Conservation (phyloP, 371 early-diverging fungal genomes). For the Amoeboaphelidium occidentale region DNA sequence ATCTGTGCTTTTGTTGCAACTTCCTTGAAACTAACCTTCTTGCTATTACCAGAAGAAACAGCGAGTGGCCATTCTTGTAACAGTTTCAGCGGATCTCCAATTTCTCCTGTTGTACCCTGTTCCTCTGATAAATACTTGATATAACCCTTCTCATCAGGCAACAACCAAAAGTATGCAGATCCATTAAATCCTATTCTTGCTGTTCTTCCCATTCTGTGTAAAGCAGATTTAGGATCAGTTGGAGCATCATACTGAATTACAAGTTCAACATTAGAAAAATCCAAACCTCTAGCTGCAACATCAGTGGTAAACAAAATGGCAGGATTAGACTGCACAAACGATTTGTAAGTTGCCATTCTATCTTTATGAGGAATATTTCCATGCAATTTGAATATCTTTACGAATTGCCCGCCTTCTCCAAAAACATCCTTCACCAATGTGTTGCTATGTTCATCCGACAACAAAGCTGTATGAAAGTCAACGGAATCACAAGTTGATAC, state of each 20-base stretch:
- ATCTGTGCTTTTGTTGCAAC: neutral
- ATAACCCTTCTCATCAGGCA: conserved; percentile 71
- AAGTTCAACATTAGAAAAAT: conserved; percentile 69
- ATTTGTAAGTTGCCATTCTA: conserved; percentile 41
- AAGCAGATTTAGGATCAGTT: conserved; percentile 64
- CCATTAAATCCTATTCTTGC: conserved; percentile 78
- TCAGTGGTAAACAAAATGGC: conserved; percentile 82
- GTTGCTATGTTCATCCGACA: conserved; percentile 12
- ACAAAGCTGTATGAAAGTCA: conserved; percentile 61
- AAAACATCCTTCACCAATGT: conserved; percentile 13
- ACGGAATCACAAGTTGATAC: conserved; percentile 71
- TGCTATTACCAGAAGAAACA: neutral
- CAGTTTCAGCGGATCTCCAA: too few relatives aligned
- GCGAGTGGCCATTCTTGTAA: too few relatives aligned
- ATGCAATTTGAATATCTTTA: conserved; percentile 54
- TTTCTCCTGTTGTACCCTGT: too few relatives aligned
- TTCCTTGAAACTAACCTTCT: neutral
- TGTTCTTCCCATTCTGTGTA: conserved; percentile 97
- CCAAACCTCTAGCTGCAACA: conserved; percentile 94
- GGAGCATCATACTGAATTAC: conserved; percentile 98
- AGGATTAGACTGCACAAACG: conserved; percentile 21
- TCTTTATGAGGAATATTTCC: conserved; percentile 56
- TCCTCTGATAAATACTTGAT: conserved; percentile 40
- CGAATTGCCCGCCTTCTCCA: conserved; percentile 25
- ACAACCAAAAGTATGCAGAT: conserved; percentile 46